These are phyloP conservation scores for Teunomyces gatunensis DNA, from an alignment of 805 yeast genomes.

Conservation along the genomic window DNA sequence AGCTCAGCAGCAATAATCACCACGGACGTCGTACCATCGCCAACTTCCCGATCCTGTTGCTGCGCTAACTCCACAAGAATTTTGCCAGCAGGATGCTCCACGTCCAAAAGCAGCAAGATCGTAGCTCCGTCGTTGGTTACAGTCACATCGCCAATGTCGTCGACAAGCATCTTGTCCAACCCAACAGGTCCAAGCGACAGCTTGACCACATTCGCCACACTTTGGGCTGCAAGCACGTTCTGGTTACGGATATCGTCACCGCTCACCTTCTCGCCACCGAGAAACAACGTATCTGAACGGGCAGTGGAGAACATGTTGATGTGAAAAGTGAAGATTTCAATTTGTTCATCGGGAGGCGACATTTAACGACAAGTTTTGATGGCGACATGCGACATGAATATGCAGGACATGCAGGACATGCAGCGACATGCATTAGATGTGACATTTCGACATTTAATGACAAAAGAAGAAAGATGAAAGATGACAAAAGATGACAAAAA, in stretches of 20 bases:
- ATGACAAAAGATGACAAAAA: no score
- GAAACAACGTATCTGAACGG: slow-evolving; percentile 88
- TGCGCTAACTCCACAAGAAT: slow-evolving; percentile 95
- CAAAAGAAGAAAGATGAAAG: no score
- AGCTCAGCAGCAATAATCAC: slow-evolving; percentile 94
- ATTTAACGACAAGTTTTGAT: neutral
- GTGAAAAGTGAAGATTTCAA: slow-evolving; percentile 3
- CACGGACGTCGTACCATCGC: slow-evolving; percentile 97
- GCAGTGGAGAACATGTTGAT: slow-evolving; percentile 65
- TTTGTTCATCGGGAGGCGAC: neutral
- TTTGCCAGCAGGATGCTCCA: slow-evolving; percentile 98
- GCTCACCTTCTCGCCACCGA: slow-evolving; percentile 93
- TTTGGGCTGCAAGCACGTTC: slow-evolving; percentile 89
- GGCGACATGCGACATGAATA: no score
- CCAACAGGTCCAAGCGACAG: slow-evolving; percentile 98
- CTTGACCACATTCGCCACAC: slow-evolving; percentile 81
- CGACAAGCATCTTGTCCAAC: slow-evolving; percentile 96
- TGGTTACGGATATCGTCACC: slow-evolving; percentile 97
- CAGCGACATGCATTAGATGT: no score
- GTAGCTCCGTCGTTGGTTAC: slow-evolving; percentile 99
- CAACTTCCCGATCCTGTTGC: slow-evolving; percentile 98
- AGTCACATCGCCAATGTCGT: slow-evolving; percentile 97
- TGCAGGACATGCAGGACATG: no score
- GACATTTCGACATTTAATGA: no score
- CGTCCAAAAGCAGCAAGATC: slow-evolving; percentile 83